These are phyloP conservation scores for Phytophthora palmivora DNA, from an alignment of 352 stramenopile genomes.

Conservation along the genomic window DNA sequence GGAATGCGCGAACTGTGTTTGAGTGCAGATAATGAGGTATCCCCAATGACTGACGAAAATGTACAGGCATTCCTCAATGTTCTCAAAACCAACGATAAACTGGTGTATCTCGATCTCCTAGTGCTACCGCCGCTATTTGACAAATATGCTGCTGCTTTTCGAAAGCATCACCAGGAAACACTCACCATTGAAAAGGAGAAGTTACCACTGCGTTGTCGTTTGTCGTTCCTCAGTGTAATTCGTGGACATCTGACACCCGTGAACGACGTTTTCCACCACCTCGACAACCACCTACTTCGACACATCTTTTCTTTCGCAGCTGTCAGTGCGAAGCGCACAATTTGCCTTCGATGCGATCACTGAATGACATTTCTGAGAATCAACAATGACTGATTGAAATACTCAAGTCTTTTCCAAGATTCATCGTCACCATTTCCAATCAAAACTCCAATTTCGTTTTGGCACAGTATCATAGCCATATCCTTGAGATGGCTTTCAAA, in stretches of 20 bases:
- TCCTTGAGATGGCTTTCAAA: too few relatives aligned
- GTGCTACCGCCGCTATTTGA: slow-evolving; percentile 28
- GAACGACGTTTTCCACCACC: slow-evolving; percentile 13
- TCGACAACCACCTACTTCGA: slow-evolving; percentile 32
- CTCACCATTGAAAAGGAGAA: slow-evolving; percentile 42
- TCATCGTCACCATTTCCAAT: background rate
- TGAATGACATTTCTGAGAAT: too few relatives aligned
- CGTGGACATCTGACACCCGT: slow-evolving; percentile 14
- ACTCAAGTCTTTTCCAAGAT: background rate
- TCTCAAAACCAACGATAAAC: slow-evolving; percentile 36
- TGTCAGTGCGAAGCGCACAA: slow-evolving; percentile 32
- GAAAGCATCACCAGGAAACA: slow-evolving; percentile 26
- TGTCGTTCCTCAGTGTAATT: slow-evolving; percentile 39
- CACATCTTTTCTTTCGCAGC: slow-evolving; percentile 37
- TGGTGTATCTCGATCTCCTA: slow-evolving; percentile 37
- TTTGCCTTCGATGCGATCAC: slow-evolving; percentile 36
- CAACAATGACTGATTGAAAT: background rate
- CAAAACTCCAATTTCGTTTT: background rate
- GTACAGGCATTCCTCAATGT: slow-evolving; percentile 26
- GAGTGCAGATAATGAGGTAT: slow-evolving; percentile 33
- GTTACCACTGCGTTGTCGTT: slow-evolving; percentile 24
- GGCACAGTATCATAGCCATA: too few relatives aligned
- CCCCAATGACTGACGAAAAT: slow-evolving; percentile 28
- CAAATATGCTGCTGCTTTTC: slow-evolving; percentile 31
- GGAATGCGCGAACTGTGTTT: slow-evolving; percentile 37